Base-by-base conservation (phyloP, 2,329 filamentous ascomycete species). In the Fusarium nanum region DNA sequence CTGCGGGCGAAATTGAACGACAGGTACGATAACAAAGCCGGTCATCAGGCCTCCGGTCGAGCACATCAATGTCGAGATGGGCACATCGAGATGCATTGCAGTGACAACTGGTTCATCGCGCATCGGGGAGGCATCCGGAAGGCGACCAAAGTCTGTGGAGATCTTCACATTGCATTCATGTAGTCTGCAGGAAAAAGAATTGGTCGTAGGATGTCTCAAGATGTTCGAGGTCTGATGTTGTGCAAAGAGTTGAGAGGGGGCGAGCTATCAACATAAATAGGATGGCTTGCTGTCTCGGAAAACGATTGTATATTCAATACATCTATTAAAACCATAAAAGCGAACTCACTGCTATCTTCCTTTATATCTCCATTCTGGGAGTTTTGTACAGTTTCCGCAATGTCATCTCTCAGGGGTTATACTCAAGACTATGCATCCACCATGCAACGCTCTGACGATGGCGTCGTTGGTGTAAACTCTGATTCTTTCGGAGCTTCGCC, bases 201-300 rank as follows among this genome's bases (percentile, higher is more conserved):
- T 25, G 34, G 23, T 34, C 7, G 53, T 60, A 61, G 64, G 49
- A 67, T 57, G 40, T 59, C 45, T 48, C n/a, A 25, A 18, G 30
- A 46, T 6, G 46, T 60, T 65, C 64, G 42, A 70, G 56, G 37
- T 63, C 48, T 42, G 25, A 28, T 47, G 28, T n/a, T 61, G 34
- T 25, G 67, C 22, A 42, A 49, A 53, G 37, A 60, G 10, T 41
- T 44, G 7, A 55, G 48, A 53, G 46, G 37, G 49, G 53, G 27
- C 30, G 44, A 60, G 46, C 56, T 55, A 55, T 69, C 42, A 32
- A 60, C 56, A 63, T 69, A 61, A 72, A 70, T 63, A 62, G 50
- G 56, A 44, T 34, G 5, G 25, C 27, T 40, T 55, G 18, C 32
- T 47, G 28, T 48, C 37, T 52, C 34, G 13, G 59, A 45, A n/a